Conservation (phyloP, 371 early-diverging fungal genomes). For the Chytridiales sp. region DNA sequence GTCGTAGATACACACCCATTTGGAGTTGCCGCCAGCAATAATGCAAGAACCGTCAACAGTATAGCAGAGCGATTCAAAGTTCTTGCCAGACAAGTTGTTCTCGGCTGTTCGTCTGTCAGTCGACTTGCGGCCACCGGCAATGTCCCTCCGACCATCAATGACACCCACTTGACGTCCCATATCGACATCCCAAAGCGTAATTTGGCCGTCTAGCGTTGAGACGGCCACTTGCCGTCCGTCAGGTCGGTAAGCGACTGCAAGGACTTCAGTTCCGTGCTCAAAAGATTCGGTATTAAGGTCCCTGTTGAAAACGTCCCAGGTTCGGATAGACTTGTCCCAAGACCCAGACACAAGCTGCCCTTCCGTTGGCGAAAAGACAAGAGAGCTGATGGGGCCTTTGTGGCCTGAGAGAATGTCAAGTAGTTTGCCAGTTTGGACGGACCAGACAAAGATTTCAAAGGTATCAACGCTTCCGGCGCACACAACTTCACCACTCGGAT, state of each 20-base stretch:
- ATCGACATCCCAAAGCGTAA: conserved; percentile 84
- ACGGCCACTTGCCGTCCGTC: conserved; percentile 87
- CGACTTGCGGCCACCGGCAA: conserved; percentile 81
- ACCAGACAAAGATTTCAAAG: conserved; percentile 97
- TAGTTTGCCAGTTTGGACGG: conserved; percentile 94
- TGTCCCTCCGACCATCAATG: conserved; percentile 92
- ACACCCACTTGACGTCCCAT: conserved; percentile 58
- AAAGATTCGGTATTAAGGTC: conserved; percentile 74
- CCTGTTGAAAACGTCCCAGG: conserved; percentile 95
- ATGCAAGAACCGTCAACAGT: conserved; percentile 90
- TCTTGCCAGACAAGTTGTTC: conserved; percentile 81
- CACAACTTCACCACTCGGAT: conserved; percentile 94
- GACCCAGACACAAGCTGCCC: conserved; percentile 68
- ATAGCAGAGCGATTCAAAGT: conserved; percentile 90
- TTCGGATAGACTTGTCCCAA: conserved; percentile 92
- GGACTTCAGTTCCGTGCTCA: conserved; percentile 80
- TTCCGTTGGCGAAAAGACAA: conserved; percentile 78
- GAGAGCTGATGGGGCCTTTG: conserved; percentile 81
- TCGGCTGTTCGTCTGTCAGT: conserved; percentile 77
- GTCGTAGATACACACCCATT: conserved; percentile 95
- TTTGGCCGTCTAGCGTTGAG: conserved; percentile 88
- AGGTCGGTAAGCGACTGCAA: conserved; percentile 86
- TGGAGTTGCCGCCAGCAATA: conserved; percentile 91
- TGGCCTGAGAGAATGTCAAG: conserved; percentile 94
- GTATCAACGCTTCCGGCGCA: conserved; percentile 94